Evolutionary conservation across 2,329 filamentous ascomycete species (phyloP).

Genomic region (Kalmusia sp.): DNA sequence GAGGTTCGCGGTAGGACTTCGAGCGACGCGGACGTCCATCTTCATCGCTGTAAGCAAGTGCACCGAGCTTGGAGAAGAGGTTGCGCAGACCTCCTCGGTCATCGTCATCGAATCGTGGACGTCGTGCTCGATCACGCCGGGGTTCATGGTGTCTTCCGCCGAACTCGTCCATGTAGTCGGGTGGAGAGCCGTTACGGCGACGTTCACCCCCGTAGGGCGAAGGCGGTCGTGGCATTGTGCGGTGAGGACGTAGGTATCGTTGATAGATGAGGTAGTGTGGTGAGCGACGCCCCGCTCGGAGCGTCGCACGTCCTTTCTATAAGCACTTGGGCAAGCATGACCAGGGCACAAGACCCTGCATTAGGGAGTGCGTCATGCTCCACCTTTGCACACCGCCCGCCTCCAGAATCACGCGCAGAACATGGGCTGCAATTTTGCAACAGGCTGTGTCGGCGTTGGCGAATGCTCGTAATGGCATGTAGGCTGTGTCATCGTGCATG

Average conservation of each 20-base stretch:
- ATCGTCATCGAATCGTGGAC: neutral
- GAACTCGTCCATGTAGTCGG: slow-evolving; percentile 8
- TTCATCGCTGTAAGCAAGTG: no score
- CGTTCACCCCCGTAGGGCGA: slow-evolving; percentile 1
- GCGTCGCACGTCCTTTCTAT: neutral
- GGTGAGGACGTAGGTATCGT: neutral
- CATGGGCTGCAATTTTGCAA: neutral
- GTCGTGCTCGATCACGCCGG: neutral
- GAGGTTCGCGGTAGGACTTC: slow-evolving; percentile 2
- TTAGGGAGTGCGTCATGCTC: neutral
- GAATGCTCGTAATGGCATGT: neutral
- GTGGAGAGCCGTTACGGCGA: neutral
- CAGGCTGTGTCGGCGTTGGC: slow-evolving; percentile 2
- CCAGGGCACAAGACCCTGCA: slow-evolving; percentile 5
- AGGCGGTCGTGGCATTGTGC: slow-evolving; percentile 5
- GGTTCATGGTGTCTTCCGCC: slow-evolving; percentile 5
- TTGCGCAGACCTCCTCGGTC: slow-evolving; percentile 1
- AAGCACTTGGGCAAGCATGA: slow-evolving; percentile 3
- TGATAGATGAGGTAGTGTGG: neutral
- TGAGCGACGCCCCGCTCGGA: neutral
- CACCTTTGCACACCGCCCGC: slow-evolving; percentile 2
- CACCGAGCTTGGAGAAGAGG: neutral
- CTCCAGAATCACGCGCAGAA: neutral
- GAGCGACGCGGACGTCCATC: neutral
- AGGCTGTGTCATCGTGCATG: slow-evolving; percentile 9